Base-by-base conservation (phyloP, 176 grass and related monocot genomes). In the Coix lacrymajobi region DNA sequence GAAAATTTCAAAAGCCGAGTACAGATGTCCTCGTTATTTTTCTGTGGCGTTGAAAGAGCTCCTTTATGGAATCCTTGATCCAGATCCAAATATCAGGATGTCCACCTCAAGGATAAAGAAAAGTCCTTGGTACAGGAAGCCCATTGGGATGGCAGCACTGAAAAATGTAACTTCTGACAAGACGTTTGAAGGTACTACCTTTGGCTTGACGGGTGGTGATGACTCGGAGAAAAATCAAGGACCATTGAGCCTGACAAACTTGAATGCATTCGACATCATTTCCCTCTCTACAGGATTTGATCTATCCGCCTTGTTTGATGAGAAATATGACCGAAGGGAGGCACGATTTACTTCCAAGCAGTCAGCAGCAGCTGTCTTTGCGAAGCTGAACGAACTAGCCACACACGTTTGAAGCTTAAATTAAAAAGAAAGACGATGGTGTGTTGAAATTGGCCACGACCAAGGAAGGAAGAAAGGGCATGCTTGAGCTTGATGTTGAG, bases 181-280 rank as follows among this genome's bases (percentile, higher is more conserved):
- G 56, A 52, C 13, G 16, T 71, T 33, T n/a, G 64, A 78, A 45
- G 37, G 64, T 43, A 58, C 74, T 57, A 60, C n/a, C 5, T 86
- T 34, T 80, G 44, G 8, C 30, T 62, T 37, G 19, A 40, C 57
- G 19, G 39, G 10, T 11, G 22, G 16, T 7, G 15, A 45, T 38
- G 46, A 45, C 46, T 88, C 81, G 0, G 45, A 46, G 24, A 83
- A 39, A 75, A 95, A 86, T 67, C 78, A 64, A 77, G 82, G 73
- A 37, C 69, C 81, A 43, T 49, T 17, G 33, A 83, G 40, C 8
- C 49, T 84, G 6, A 19, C 62, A 2, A 92, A 80, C 72, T 87
- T 97, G 54, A 97, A 94, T 73, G 94, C 94, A 71, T 97, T 97
- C 70, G 85, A 94, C 45, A 94, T 97, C 30, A 97, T 94, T 63